Percentiles rank a stretch among this genome's conserved stretches.
Conservation (phyloP, 768 basidiomycete species). For the Boletus eberwhitei region DNA sequence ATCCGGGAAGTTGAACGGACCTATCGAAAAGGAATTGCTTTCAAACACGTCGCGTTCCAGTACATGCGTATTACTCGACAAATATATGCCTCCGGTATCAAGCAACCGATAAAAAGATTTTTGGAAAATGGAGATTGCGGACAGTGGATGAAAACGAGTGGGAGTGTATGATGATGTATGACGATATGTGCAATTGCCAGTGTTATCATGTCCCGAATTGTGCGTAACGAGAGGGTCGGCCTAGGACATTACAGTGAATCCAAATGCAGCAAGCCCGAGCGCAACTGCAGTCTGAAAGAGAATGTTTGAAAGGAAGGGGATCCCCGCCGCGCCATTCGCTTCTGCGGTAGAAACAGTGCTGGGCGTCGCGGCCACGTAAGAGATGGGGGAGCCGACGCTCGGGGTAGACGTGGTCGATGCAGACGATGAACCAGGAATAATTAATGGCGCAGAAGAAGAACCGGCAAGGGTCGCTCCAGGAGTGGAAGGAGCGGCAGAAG, state of each 20-base stretch:
- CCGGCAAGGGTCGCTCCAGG: neutral
- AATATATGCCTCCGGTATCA: neutral
- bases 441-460: neutral
- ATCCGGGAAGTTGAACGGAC: neutral
- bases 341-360: neutral
- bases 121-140: neutral
- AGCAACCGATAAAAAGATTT: neutral
- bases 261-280: slow-evolving; percentile 19
- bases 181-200: neutral
- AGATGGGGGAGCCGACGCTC: neutral
- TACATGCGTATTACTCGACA: neutral
- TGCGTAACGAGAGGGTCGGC: neutral
- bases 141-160: neutral
- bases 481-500: slow-evolving; percentile 33
- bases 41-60: neutral
- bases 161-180: neutral
- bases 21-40: neutral
- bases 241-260: slow-evolving; percentile 20
- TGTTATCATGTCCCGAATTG: neutral
- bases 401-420: neutral
- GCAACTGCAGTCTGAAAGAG: slow-evolving; percentile 16
- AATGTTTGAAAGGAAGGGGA: neutral
- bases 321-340: slow-evolving; percentile 7
- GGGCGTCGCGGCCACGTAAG: neutral
- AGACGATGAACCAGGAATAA: neutral